Evolutionary conservation across 75 land plant genomes (phyloP).

Genomic region (Pinus taeda): DNA sequence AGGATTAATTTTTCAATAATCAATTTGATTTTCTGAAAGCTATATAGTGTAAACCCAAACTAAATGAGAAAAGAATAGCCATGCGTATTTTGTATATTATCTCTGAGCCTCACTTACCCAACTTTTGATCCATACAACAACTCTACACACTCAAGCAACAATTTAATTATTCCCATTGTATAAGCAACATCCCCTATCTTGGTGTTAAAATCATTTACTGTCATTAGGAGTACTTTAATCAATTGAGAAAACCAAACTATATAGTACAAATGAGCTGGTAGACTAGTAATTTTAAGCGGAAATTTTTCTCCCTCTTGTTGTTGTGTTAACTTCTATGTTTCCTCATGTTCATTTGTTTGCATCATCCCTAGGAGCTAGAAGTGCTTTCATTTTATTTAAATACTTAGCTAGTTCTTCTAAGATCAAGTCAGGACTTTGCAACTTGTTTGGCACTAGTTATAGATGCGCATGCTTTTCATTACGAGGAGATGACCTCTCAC

Average conservation of each 20-base stretch:
- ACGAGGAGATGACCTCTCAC: conserved; percentile 40
- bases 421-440: background rate
- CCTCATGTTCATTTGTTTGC: conserved; percentile 10
- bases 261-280: too few species aligned
- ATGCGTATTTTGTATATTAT: conserved; percentile 94
- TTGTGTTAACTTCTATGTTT: conserved; percentile 8
- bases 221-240: conserved; percentile 84
- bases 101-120: conserved; percentile 72
- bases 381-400: conserved; percentile 48
- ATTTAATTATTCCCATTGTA: conserved; percentile 87
- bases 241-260: too few species aligned
- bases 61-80: conserved; percentile 92
- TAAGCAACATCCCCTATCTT: conserved; percentile 78
- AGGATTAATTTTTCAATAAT: conserved; percentile 11
- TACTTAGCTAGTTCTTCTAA: conserved; percentile 20
- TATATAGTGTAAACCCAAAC: conserved; percentile 62
- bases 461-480: conserved; percentile 43
- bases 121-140: conserved; percentile 88
- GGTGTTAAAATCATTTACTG: conserved; percentile 79
- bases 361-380: conserved; percentile 38
- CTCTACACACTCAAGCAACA: conserved; percentile 84
- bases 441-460: conserved; percentile 20
- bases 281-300: too few species aligned
- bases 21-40: conserved; percentile 20
- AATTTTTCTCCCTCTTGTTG: conserved; percentile 19